Conservation (phyloP, 2,329 filamentous ascomycete species). For the Neonectria neomacrospora region DNA sequence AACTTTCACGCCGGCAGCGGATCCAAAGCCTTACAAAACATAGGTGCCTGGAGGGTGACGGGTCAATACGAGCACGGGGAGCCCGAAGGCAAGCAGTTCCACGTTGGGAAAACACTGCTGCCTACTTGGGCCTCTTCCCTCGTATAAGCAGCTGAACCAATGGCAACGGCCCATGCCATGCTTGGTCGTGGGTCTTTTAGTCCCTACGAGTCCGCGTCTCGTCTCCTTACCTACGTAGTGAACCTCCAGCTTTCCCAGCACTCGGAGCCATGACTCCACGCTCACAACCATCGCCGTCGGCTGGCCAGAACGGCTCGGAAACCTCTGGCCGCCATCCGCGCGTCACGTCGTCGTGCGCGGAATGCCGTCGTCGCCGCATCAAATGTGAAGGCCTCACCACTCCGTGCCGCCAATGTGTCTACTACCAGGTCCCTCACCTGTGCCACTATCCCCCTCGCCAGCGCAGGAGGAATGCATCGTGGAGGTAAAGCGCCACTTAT, state of each 20-base stretch:
- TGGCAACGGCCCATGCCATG: no score
- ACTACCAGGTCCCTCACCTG: slow-evolving; percentile 24
- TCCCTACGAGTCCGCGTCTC: no score
- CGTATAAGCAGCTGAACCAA: no score
- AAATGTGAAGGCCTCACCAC: slow-evolving; percentile 18
- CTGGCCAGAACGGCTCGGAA: neutral
- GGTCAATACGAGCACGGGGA: no score
- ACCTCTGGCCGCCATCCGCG: neutral
- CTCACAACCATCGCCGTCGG: neutral
- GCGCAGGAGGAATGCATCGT: slow-evolving; percentile 14
- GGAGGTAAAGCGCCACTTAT: slow-evolving; percentile 9
- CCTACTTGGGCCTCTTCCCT: no score
- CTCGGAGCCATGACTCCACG: neutral
- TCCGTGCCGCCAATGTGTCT: slow-evolving; percentile 24
- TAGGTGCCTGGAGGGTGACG: no score
- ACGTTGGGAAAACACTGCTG: no score
- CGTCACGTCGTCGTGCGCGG: slow-evolving; percentile 18
- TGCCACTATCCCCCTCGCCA: slow-evolving; percentile 24
- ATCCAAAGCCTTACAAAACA: no score
- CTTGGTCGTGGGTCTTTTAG: no score
- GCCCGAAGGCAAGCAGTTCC: no score
- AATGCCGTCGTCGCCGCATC: slow-evolving; percentile 24
- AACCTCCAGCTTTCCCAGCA: neutral
- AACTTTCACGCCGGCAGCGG: no score
- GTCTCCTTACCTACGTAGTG: no score